Evolutionary conservation across 2,329 filamentous ascomycete species (phyloP).

Genomic region (Penicillium sumatraense): DNA sequence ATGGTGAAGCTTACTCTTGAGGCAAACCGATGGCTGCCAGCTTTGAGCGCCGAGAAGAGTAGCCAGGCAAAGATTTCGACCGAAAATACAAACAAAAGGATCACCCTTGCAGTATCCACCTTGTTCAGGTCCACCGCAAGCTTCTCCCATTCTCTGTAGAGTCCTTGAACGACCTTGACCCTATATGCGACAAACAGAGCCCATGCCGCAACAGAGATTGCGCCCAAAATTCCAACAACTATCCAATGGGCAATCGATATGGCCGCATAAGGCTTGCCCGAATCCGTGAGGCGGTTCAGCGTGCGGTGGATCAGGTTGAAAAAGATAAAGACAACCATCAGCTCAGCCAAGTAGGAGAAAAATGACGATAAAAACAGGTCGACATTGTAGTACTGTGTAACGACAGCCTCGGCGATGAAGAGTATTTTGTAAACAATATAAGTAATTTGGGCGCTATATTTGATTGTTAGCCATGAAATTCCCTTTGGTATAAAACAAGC

Average conservation of each 20-base stretch:
- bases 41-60: slow-evolving; percentile 22
- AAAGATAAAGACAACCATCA: slow-evolving; percentile 25
- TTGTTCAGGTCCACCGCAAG: not conserved
- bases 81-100: slow-evolving; percentile 25
- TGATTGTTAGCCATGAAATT: not conserved
- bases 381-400: slow-evolving; percentile 27
- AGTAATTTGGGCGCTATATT: slow-evolving; percentile 14
- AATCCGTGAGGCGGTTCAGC: slow-evolving; percentile 20
- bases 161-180: slow-evolving; percentile 7
- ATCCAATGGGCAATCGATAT: slow-evolving; percentile 22
- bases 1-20: slow-evolving; percentile 18
- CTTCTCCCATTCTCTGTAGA: fast-evolving
- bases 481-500: not conserved
- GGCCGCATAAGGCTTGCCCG: slow-evolving; percentile 17
- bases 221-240: slow-evolving; percentile 12
- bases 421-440: slow-evolving; percentile 18
- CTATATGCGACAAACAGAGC: slow-evolving; percentile 16
- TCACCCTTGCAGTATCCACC: slow-evolving; percentile 11
- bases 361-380: slow-evolving; percentile 22
- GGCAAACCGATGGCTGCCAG: slow-evolving; percentile 13
- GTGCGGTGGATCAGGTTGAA: slow-evolving; percentile 24
- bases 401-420: slow-evolving; percentile 14
- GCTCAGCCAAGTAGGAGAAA: slow-evolving; percentile 18
- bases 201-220: slow-evolving; percentile 18
- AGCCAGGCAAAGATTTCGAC: slow-evolving; percentile 28